Conservation (phyloP, 1,284 basidiomycete species). For the Fomitopsis pinicola region DNA sequence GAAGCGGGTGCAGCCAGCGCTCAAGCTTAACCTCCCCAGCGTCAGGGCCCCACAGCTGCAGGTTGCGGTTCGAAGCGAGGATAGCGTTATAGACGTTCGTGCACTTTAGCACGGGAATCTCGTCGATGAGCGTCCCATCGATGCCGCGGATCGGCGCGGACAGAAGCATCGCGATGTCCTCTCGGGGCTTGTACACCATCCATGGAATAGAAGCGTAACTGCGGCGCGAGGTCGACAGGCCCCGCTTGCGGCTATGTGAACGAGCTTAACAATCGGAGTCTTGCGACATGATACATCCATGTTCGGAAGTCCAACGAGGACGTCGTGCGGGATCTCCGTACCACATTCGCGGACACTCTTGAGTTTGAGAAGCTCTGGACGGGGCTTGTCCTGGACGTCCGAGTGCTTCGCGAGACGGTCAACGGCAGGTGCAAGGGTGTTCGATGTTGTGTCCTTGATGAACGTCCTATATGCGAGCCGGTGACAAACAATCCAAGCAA, state of each 20-base stretch:
- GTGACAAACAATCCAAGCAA: not conserved
- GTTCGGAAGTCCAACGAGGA: constrained; percentile 9
- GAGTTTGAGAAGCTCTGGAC: constrained; percentile 5
- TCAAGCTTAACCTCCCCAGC: constrained; percentile 9
- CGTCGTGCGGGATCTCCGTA: constrained; percentile 9
- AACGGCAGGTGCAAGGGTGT: constrained; percentile 4
- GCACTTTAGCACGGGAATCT: constrained; percentile 42
- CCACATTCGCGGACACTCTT: not conserved
- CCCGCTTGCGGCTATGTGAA: not conserved
- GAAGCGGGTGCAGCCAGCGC: constrained; percentile 13
- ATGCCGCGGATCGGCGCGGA: constrained; percentile 35
- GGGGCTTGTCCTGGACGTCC: constrained; percentile 11
- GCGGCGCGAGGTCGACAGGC: not conserved
- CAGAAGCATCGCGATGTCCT: constrained; percentile 53
- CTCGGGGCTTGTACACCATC: constrained; percentile 1
- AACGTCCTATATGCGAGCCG: not conserved
- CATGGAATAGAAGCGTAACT: constrained; percentile 6
- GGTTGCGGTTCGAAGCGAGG: constrained; percentile 35
- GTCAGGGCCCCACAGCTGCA: constrained; percentile 8
- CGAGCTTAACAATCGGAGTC: constrained; percentile 8
- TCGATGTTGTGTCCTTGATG: constrained; percentile 11
- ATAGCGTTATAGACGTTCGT: constrained; percentile 37
- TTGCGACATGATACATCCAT: constrained; percentile 13
- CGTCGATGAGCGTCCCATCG: constrained; percentile 32
- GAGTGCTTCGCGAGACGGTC: constrained; percentile 8